These are phyloP conservation scores for Anthoceros angustus DNA, from an alignment of 225 moss, liverwort and hornwort species.

Conservation along the genomic window DNA sequence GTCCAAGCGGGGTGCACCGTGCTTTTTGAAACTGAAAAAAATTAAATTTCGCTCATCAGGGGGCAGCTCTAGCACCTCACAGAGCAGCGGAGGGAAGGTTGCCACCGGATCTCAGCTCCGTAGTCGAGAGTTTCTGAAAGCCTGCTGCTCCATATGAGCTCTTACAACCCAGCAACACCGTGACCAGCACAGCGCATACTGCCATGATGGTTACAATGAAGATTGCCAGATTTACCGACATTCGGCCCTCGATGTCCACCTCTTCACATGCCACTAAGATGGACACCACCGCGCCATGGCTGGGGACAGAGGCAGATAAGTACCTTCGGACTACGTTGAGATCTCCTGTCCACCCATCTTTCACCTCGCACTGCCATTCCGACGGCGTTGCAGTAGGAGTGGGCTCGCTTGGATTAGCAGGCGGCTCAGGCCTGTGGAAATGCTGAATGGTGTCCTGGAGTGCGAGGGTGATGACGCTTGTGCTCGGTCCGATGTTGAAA, in stretches of 20 bases:
- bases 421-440: not conserved
- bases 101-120: no score
- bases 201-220: not conserved
- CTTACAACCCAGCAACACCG: not conserved
- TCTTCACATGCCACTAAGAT: not conserved
- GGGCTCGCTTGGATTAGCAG: not conserved
- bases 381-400: not conserved
- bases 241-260: not conserved
- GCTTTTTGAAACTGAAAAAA: no score
- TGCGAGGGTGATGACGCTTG: not conserved
- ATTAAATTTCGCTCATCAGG: no score
- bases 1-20: no score
- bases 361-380: not conserved
- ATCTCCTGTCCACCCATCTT: not conserved
- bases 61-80: no score
- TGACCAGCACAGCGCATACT: not conserved
- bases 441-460: not conserved
- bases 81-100: no score
- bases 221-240: not conserved
- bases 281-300: not conserved
- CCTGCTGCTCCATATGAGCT: no score
- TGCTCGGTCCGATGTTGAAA: not conserved
- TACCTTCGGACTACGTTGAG: not conserved
- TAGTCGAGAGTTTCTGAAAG: no score
- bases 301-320: not conserved